Evolutionary conservation across 2,329 filamentous ascomycete species (phyloP).

Genomic region (Claviceps purpurea): DNA sequence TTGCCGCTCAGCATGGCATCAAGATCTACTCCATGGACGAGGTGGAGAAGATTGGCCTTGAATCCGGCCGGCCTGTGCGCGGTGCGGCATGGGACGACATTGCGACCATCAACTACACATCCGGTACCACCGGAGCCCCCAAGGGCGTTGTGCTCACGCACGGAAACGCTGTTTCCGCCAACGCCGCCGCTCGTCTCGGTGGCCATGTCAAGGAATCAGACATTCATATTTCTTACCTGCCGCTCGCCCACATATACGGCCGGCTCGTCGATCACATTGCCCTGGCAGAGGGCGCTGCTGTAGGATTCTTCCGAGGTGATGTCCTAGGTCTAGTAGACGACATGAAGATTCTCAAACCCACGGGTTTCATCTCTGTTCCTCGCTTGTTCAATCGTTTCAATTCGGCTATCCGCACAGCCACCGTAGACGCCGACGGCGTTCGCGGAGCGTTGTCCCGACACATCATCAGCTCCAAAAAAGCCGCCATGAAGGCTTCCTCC

Average conservation of each 20-base stretch:
- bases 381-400: constrained; percentile 86
- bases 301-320: constrained; percentile 93
- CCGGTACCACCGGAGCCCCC: constrained; percentile 68
- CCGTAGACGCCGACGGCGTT: constrained; percentile 65
- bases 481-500: constrained; percentile 56
- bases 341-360: constrained; percentile 74
- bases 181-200: constrained; percentile 46
- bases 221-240: constrained; percentile 72
- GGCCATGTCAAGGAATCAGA: constrained; percentile 39
- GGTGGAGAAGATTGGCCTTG: constrained; percentile 68
- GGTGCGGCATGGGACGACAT: constrained; percentile 62
- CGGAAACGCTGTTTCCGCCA: constrained; percentile 61
- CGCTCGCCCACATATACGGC: constrained; percentile 87
- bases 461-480: constrained; percentile 67
- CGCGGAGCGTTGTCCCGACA: constrained; percentile 70
- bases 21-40: constrained; percentile 65
- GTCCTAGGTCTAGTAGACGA: constrained; percentile 79
- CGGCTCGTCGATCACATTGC: constrained; percentile 67
- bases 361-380: constrained; percentile 75
- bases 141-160: constrained; percentile 81
- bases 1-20: constrained; percentile 64
- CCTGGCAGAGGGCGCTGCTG: constrained; percentile 56
- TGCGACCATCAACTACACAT: constrained; percentile 85
- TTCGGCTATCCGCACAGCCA: constrained; percentile 65
- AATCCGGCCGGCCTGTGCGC: constrained; percentile 55